These are phyloP conservation scores for Stipa capillata DNA, from an alignment of 176 grass and related monocot species.

Conservation along the genomic window DNA sequence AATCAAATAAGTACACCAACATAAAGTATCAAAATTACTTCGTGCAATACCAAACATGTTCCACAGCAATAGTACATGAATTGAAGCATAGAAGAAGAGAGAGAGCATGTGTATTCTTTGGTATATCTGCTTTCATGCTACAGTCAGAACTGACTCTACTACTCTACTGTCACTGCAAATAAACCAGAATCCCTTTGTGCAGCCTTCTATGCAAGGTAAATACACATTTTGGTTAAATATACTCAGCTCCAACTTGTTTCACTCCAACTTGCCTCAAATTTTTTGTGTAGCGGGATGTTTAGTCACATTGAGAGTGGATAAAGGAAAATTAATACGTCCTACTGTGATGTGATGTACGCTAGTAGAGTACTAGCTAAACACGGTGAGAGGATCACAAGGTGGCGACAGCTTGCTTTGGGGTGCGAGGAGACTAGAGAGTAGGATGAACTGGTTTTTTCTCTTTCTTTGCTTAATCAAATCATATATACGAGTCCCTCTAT, in stretches of 20 bases:
- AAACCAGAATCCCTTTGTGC: not conserved
- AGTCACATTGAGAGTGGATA: not conserved
- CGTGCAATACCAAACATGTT: not conserved
- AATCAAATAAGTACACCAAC: not conserved
- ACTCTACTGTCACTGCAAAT: not conserved
- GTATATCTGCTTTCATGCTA: not conserved
- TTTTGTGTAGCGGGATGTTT: not conserved
- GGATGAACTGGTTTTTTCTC: not conserved
- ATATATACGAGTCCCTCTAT: not conserved
- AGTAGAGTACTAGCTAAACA: not conserved
- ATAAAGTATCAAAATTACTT: constrained; percentile 9
- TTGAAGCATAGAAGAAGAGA: not conserved
- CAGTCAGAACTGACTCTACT: not conserved
- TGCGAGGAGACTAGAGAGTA: not conserved
- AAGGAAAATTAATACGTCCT: not conserved
- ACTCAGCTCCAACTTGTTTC: not conserved
- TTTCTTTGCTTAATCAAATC: not conserved
- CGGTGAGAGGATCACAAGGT: not conserved
- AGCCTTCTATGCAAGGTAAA: not conserved
- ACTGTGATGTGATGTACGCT: not conserved
- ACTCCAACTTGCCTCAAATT: not conserved
- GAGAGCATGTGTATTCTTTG: not conserved
- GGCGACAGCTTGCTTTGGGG: not conserved
- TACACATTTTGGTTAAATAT: not conserved
- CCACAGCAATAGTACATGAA: not conserved